Evolutionary conservation across 1,284 basidiomycete genomes (phyloP).

Genomic region (Tilletia walkeri): DNA sequence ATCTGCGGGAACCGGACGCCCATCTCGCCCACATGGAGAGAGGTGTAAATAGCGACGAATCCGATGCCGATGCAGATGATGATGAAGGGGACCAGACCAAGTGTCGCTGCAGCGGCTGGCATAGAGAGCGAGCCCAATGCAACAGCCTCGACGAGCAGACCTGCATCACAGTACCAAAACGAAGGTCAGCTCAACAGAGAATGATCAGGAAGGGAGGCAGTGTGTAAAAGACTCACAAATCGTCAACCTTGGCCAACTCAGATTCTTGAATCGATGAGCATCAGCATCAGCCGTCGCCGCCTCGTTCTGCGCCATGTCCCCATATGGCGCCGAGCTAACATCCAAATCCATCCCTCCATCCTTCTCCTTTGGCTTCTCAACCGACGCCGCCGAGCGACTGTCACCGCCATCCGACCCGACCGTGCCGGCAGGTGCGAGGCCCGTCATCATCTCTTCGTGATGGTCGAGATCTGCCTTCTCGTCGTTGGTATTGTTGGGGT

Average conservation of each 20-base stretch:
- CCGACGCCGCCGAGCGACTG: no score
- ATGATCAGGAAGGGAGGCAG: no score
- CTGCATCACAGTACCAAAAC: background rate
- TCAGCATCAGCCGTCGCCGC: background rate
- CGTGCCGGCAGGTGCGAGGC: no score
- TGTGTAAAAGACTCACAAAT: slow-evolving; percentile 1
- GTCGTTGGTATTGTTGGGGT: no score
- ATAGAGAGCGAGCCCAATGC: slow-evolving; percentile 43
- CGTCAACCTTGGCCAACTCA: slow-evolving; percentile 11
- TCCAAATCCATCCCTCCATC: background rate
- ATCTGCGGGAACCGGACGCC: slow-evolving; percentile 40
- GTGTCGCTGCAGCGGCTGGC: slow-evolving; percentile 27
- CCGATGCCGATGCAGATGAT: slow-evolving; percentile 38
- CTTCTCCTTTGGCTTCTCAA: background rate
- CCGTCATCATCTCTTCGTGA: no score
- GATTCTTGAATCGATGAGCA: slow-evolving; percentile 8
- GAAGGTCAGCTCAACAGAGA: background rate
- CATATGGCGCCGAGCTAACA: background rate
- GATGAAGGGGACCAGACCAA: slow-evolving; percentile 45
- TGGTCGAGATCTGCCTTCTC: no score
- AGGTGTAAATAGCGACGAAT: slow-evolving; percentile 43
- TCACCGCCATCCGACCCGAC: no score
- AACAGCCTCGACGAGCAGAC: slow-evolving; percentile 49
- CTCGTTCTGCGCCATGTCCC: background rate
- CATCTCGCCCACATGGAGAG: slow-evolving; percentile 39